phyloP scores from a whole-genome alignment of 108 stramenopile species.

The Cyclotella cryptica region DNA sequence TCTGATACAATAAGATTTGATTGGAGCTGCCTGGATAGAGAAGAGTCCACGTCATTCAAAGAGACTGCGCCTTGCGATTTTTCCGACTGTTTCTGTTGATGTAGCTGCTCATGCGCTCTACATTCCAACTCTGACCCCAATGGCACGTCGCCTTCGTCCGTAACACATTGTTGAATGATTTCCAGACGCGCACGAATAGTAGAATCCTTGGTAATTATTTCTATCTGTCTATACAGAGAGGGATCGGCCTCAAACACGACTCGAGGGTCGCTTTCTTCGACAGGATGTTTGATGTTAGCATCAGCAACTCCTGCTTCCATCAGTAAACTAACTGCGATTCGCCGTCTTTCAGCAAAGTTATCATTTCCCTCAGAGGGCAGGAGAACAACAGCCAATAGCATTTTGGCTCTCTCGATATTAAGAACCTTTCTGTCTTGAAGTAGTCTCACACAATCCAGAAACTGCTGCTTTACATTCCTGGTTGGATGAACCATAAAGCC shows the following conservation, averaged over 20 bases:
- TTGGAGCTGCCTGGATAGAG: constrained; percentile 23
- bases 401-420: constrained; percentile 94
- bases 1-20: constrained; percentile 13
- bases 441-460: constrained; percentile 93
- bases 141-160: constrained; percentile 72
- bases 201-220: constrained; percentile 54
- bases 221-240: constrained; percentile 77
- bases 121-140: constrained; percentile 57
- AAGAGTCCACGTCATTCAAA: constrained; percentile 3
- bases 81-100: constrained; percentile 15
- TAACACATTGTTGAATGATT: constrained; percentile 77
- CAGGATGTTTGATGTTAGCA: constrained; percentile 23
- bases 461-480: constrained; percentile 92
- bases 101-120: constrained; percentile 31
- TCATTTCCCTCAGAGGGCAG: constrained; percentile 24
- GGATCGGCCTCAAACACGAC: constrained; percentile 77
- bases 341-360: constrained; percentile 38
- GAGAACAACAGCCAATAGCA: constrained; percentile 83
- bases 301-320: constrained; percentile 27
- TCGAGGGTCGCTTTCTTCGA: neutral
- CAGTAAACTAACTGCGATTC: constrained; percentile 13
- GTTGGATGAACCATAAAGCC: constrained; percentile 93
- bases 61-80: neutral
- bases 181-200: constrained; percentile 65
- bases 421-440: constrained; percentile 81